Evolutionary conservation across 805 yeast genomes (phyloP), one percentile per base, ranked within the genome.

Genomic region (Candida khao-thaluensis): DNA sequence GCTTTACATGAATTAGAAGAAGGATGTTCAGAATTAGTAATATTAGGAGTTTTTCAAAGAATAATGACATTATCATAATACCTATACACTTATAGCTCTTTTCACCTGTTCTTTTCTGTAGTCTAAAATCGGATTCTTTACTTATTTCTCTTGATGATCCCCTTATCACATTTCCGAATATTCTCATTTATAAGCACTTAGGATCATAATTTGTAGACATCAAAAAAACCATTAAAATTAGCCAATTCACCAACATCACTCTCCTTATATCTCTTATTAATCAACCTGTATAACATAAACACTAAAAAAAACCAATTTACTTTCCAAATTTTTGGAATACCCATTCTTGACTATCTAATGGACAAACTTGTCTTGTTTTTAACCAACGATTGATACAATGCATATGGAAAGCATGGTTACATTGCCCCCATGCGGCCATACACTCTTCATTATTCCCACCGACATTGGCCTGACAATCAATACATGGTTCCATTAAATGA

Each of bases 381-480:
- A 91, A 77, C 99, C 99, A 93, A 52, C 95, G 79, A 35, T 88
- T 80, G 50, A 93, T 93, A 64, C 99, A 93, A 66, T 93, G 99
- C 64, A 89, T 72, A 59, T 93, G 99, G 76, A 93, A 93, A n/a
- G 96, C 96, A 60, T 93, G 99, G 53, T 88, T 90, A 66, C 99
- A 93, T 32, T 78, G 76, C 34, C 99, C 99, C 90, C 97, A 89
- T 3, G 97, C 98, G 7, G 96, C 93, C 30, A 85, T 81, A 68
- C 99, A 93, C 51, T 83, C 89, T 29, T 78, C 83, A 25, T 74
- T 73, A 12, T 80, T 65, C 25, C 78, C 60, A 60, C 79, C 78
- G 32, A 79, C 80, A 56, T 82, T 81, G 18, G 95, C 95, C 60
- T 88, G 96, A 60, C 99, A 93, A 60, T 90, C 98, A 49, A 93